phyloP scores from a whole-genome alignment of 108 stramenopile species.

The Stephanodiscus minutulus region DNA sequence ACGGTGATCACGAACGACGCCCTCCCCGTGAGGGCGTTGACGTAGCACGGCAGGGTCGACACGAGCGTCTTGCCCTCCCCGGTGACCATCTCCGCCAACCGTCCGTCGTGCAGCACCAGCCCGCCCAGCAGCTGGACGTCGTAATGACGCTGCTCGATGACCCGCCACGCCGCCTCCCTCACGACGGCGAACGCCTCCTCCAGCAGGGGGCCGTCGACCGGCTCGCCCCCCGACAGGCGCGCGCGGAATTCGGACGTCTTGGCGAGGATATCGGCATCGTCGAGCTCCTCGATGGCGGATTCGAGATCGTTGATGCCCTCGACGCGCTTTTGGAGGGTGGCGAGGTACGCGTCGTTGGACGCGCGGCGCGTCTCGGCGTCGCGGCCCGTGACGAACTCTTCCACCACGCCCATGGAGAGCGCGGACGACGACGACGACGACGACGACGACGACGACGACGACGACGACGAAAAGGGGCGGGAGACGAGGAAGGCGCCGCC shows the following conservation, averaged over 20 bases:
- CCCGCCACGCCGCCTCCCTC: conserved; percentile 96
- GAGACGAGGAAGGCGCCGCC: not conserved
- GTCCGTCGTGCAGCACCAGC: conserved; percentile 88
- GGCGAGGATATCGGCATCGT: conserved; percentile 85
- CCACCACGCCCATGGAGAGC: conserved; percentile 78
- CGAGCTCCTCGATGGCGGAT: conserved; percentile 77
- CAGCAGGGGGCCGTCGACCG: conserved; percentile 70
- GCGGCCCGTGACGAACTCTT: conserved; percentile 71
- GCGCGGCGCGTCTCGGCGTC: conserved; percentile 54
- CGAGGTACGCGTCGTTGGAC: conserved; percentile 74
- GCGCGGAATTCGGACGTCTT: conserved; percentile 81
- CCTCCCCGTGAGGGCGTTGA: conserved; percentile 80
- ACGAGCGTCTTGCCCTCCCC: conserved; percentile 97
- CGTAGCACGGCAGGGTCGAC: conserved; percentile 85
- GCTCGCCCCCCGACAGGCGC: conserved; percentile 72
- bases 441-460: not conserved
- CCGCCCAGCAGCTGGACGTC: conserved; percentile 95
- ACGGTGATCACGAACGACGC: conserved; percentile 89
- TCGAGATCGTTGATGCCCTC: conserved; percentile 86
- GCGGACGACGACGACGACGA: conserved; percentile 7
- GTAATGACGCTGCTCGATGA: conserved; percentile 91
- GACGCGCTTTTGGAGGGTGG: conserved; percentile 67
- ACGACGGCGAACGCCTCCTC: conserved; percentile 96
- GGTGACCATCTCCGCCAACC: conserved; percentile 95
- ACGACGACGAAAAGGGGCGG: not conserved